These are phyloP conservation scores for Lipomyces mesembrius DNA, from an alignment of 805 yeast genomes.

Conservation along the genomic window DNA sequence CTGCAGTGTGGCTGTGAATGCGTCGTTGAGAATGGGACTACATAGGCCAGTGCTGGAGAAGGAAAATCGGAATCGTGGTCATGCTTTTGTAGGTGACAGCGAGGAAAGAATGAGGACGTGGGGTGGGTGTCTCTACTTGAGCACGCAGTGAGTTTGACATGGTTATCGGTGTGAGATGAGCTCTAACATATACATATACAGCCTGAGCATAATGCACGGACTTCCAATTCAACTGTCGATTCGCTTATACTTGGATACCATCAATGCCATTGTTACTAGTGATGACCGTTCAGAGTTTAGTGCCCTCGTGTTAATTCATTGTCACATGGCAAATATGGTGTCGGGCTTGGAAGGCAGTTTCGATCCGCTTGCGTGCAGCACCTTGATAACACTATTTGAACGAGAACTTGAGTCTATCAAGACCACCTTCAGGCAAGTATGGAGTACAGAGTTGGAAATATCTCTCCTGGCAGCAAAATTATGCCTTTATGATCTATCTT, in stretches of 20 bases:
- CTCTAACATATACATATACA: not conserved
- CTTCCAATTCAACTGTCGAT: constrained; percentile 6
- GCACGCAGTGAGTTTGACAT: constrained; percentile 8
- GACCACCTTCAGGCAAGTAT: constrained; percentile 1
- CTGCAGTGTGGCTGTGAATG: constrained; percentile 10
- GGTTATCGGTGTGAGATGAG: not conserved
- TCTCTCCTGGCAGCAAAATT: constrained; percentile 5
- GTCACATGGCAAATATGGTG: constrained; percentile 8
- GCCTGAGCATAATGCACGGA: constrained; percentile 4
- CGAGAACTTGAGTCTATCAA: constrained; percentile 5
- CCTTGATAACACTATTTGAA: constrained; percentile 5
- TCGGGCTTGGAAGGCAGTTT: constrained; percentile 6
- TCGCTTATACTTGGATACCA: constrained; percentile 4
- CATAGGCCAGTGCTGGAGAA: not conserved
- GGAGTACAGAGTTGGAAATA: constrained; percentile 8
- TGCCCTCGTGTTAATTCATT: constrained; percentile 9
- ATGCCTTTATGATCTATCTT: not conserved
- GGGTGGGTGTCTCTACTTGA: constrained; percentile 4
- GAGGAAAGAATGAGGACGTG: constrained; percentile 7
- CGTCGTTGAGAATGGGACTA: not conserved
- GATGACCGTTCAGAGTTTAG: constrained; percentile 1
- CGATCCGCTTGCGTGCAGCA: constrained; percentile 5
- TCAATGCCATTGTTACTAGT: not conserved
- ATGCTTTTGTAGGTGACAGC: not conserved
- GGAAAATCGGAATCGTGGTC: not conserved